phyloP scores from a whole-genome alignment of 768 basidiomycete genomes.

The Austroboletus festivus region DNA sequence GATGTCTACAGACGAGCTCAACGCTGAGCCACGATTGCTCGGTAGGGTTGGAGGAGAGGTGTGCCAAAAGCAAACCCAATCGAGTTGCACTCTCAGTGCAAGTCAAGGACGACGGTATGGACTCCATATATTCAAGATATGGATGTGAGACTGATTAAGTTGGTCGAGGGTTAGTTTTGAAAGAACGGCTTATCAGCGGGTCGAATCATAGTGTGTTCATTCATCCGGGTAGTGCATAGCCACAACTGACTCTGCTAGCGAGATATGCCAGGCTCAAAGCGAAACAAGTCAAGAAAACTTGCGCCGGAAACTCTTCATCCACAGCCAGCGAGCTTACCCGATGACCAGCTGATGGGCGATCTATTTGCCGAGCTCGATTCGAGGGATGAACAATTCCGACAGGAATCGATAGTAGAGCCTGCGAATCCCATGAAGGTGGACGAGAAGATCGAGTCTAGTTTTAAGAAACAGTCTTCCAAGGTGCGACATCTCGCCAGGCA shows the following conservation, averaged over 20 bases:
- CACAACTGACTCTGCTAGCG: too few species aligned
- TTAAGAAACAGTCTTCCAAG: conserved; percentile 55
- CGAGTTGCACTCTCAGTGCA: conserved; percentile 31
- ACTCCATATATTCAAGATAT: conserved; percentile 17
- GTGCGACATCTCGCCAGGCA: conserved; percentile 67
- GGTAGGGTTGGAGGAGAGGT: conserved; percentile 31
- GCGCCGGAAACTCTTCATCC: conserved; percentile 25
- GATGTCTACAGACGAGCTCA: conserved; percentile 46
- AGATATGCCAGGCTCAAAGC: conserved; percentile 45
- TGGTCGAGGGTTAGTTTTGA: background rate
- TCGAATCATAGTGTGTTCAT: too few species aligned
- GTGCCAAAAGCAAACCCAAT: conserved; percentile 33
- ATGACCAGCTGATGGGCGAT: conserved; percentile 68
- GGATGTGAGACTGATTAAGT: conserved; percentile 4
- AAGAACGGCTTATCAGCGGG: too few species aligned
- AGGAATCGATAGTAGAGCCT: conserved; percentile 33
- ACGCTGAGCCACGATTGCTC: conserved; percentile 49
- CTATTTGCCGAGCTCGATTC: conserved; percentile 76
- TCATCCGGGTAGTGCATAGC: conserved; percentile 10
- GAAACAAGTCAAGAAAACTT: conserved; percentile 53
- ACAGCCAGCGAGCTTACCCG: conserved; percentile 28
- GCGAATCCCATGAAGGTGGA: too few species aligned
- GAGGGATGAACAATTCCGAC: conserved; percentile 47
- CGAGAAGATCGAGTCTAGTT: conserved; percentile 17
- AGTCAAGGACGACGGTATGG: conserved; percentile 4